Conservation (phyloP, 108 stramenopile genomes). For the Fragilaria radians region DNA sequence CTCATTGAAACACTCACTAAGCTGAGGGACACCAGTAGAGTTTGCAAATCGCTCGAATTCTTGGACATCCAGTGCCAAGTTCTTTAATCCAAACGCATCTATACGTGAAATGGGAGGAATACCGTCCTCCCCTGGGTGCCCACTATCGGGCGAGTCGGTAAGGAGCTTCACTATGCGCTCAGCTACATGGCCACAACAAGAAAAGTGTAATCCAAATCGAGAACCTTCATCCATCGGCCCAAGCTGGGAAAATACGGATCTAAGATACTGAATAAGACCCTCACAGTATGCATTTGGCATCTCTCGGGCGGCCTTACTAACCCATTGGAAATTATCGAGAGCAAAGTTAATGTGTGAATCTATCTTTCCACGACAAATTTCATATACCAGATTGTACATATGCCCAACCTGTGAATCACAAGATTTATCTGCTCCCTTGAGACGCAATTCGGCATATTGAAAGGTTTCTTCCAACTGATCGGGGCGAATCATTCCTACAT, state of each 20-base stretch:
- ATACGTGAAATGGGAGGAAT: conserved; percentile 75
- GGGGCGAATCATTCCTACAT: conserved; percentile 77
- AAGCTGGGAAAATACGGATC: conserved; percentile 64
- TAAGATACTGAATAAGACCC: conserved; percentile 78
- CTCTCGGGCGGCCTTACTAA: conserved; percentile 61
- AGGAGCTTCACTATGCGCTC: conserved; percentile 76
- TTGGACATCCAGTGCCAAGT: conserved; percentile 66
- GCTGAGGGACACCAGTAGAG: conserved; percentile 76
- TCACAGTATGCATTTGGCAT: conserved; percentile 82
- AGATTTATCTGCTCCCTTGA: conserved; percentile 75
- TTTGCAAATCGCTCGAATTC: conserved; percentile 77
- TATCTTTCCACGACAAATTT: conserved; percentile 81
- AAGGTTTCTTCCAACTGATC: conserved; percentile 81
- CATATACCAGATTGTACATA: conserved; percentile 83
- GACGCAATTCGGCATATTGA: conserved; percentile 73
- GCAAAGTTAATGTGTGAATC: conserved; percentile 81
- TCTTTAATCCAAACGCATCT: conserved; percentile 83
- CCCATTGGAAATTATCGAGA: conserved; percentile 82
- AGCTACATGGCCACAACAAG: conserved; percentile 86
- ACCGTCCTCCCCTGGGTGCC: conserved; percentile 18
- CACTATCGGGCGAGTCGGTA: conserved; percentile 35
- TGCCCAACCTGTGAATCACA: conserved; percentile 84
- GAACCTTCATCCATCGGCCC: conserved; percentile 92
- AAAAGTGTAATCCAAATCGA: conserved; percentile 79
- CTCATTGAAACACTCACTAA: conserved; percentile 82